Conservation (phyloP, 164 flowering plant genomes). For the Aristolochia contorta region DNA sequence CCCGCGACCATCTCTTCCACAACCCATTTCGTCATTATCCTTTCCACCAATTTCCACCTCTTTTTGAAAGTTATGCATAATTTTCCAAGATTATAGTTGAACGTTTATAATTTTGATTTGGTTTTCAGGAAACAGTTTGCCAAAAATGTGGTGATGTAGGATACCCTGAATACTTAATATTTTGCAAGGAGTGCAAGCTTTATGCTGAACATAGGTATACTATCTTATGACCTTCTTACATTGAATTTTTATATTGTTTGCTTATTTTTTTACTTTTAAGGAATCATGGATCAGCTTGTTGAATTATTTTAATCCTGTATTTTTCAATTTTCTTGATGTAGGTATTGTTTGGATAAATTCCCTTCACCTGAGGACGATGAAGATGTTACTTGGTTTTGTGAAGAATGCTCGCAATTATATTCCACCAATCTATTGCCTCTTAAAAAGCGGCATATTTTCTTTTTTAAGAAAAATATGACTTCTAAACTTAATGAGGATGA, state of each 20-base stretch:
- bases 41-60: too few relatives aligned
- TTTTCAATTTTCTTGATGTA: constrained; percentile 8
- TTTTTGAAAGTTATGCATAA: too few relatives aligned
- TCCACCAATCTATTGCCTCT: constrained; percentile 5
- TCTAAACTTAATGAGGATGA: constrained; percentile 2
- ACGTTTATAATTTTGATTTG: neutral
- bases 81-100: too few relatives aligned
- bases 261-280: neutral
- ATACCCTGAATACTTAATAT: constrained; percentile 2
- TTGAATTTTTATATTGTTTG: neutral
- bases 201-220: constrained; percentile 10
- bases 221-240: neutral
- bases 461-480: neutral
- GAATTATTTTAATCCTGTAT: neutral
- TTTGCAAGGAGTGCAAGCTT: constrained; percentile 1
- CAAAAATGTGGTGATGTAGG: constrained; percentile 7
- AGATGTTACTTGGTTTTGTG: constrained; percentile 35
- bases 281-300: neutral
- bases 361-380: constrained; percentile 19
- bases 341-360: constrained; percentile 34
- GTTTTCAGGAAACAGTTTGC: constrained; percentile 7
- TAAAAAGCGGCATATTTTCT: neutral
- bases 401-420: constrained; percentile 23
- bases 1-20: too few relatives aligned
- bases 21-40: too few relatives aligned